Conservation (phyloP, 495 filamentous ascomycete genomes). For the Aspergillus bridgeri region DNA sequence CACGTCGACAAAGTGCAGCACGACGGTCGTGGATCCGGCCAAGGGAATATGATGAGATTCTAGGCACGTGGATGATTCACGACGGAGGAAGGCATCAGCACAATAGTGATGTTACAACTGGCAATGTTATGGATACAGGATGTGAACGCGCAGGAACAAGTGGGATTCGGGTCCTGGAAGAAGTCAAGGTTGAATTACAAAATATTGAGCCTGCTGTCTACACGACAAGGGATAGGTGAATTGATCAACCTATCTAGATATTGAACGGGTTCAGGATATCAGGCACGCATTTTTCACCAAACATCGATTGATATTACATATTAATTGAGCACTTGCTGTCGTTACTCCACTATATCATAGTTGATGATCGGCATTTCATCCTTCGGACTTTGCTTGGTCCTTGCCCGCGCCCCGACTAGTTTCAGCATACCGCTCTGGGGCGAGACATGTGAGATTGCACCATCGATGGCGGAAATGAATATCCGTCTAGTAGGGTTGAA, state of each 20-base stretch:
- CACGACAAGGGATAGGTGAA: not conserved
- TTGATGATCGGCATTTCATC: not conserved
- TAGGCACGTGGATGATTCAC: not conserved
- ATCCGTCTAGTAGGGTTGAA: no score
- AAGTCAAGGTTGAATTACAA: constrained; percentile 1
- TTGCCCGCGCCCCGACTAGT: not conserved
- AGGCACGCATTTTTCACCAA: not conserved
- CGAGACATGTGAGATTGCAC: no score
- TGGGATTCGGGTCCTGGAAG: constrained; percentile 2
- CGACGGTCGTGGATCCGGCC: not conserved
- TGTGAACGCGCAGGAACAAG: not conserved
- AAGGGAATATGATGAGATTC: not conserved
- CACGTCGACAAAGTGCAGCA: not conserved
- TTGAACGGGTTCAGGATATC: not conserved
- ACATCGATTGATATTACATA: no score
- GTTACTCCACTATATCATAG: not conserved
- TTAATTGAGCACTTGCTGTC: no score
- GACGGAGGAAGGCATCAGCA: not conserved
- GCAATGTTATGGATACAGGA: not conserved
- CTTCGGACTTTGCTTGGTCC: not conserved
- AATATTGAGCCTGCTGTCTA: not conserved
- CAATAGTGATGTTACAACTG: not conserved
- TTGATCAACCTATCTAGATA: not conserved
- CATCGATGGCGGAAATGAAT: no score
- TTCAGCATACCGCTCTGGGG: no score